Evolutionary conservation across 805 yeast species (phyloP).

Genomic region (Wickerhamiella sergipiensis): DNA sequence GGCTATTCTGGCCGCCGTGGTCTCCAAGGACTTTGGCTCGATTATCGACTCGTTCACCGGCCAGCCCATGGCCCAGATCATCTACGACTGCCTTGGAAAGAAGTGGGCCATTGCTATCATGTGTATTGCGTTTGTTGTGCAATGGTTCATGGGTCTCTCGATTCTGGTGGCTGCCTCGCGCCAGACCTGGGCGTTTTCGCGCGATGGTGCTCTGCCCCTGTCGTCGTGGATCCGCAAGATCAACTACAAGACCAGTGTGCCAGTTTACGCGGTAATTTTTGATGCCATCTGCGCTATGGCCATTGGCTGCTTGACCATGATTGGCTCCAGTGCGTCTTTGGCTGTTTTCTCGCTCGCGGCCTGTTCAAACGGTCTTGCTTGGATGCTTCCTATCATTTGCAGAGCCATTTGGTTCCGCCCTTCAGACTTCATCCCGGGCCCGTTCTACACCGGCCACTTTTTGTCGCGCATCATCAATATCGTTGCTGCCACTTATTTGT

Average conservation of each 20-base stretch:
- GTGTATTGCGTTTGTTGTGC: constrained; percentile 10
- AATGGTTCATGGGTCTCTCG: constrained; percentile 11
- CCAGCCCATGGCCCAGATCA: constrained; percentile 13
- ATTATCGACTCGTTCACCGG: constrained; percentile 27
- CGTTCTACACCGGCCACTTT: constrained; percentile 41
- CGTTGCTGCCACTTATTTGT: constrained; percentile 30
- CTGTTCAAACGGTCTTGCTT: constrained; percentile 47
- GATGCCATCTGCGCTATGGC: constrained; percentile 41
- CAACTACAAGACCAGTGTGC: constrained; percentile 36
- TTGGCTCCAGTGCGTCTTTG: constrained; percentile 46
- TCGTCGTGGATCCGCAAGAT: constrained; percentile 29
- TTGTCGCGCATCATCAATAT: constrained; percentile 32
- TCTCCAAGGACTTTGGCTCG: constrained; percentile 7
- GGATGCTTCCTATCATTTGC: constrained; percentile 44
- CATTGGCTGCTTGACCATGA: constrained; percentile 41
- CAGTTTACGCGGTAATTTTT: constrained; percentile 42
- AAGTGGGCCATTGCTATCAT: constrained; percentile 12
- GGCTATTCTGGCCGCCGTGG: constrained; percentile 14
- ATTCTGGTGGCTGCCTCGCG: constrained; percentile 55
- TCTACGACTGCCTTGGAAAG: constrained; percentile 8
- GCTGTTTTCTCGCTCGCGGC: constrained; percentile 61
- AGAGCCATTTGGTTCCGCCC: constrained; percentile 37
- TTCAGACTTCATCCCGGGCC: constrained; percentile 42
- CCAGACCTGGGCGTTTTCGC: constrained; percentile 51
- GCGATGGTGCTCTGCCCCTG: constrained; percentile 55